Evolutionary conservation across 1,284 basidiomycete species (phyloP).

Genomic region (Mycosarcoma maydis): DNA sequence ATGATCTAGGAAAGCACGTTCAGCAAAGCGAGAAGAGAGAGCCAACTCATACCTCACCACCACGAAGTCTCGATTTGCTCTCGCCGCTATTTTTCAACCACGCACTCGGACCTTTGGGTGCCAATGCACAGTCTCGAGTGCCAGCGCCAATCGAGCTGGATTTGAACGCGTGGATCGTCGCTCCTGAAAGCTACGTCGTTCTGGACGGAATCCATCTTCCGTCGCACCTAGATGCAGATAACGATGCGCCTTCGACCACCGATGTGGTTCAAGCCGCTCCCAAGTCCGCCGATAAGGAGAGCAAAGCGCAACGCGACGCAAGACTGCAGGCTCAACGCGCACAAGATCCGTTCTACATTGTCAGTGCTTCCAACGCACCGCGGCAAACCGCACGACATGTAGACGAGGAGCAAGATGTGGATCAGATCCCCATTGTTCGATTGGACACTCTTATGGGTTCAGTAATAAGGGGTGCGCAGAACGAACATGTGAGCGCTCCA

Average conservation of each 20-base stretch:
- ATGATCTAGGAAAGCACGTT: too few species aligned
- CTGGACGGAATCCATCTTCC: conserved; percentile 21
- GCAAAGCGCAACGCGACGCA: conserved; percentile 4
- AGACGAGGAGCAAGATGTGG: conserved; percentile 42
- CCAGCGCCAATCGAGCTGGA: conserved; percentile 83
- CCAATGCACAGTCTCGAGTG: conserved; percentile 81
- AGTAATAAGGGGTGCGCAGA: not conserved
- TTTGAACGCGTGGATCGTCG: conserved; percentile 83
- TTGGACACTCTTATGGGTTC: conserved; percentile 23
- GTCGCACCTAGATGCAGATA: conserved; percentile 2
- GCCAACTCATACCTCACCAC: conserved; percentile 64
- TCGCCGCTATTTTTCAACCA: conserved; percentile 81
- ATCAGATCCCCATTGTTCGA: conserved; percentile 59
- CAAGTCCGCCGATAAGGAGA: not conserved
- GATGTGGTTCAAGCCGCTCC: not conserved
- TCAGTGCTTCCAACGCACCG: conserved; percentile 4
- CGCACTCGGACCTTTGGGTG: conserved; percentile 85
- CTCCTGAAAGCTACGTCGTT: conserved; percentile 57
- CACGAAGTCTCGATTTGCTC: conserved; percentile 88
- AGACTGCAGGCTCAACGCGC: conserved; percentile 11
- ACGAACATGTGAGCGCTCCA: conserved; percentile 1
- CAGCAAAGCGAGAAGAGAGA: not conserved
- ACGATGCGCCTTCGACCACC: not conserved
- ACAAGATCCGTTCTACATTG: conserved; percentile 50
- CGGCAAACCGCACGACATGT: not conserved